Base-by-base conservation (phyloP, 805 yeast species). In the Ogataea nonfermentans region DNA sequence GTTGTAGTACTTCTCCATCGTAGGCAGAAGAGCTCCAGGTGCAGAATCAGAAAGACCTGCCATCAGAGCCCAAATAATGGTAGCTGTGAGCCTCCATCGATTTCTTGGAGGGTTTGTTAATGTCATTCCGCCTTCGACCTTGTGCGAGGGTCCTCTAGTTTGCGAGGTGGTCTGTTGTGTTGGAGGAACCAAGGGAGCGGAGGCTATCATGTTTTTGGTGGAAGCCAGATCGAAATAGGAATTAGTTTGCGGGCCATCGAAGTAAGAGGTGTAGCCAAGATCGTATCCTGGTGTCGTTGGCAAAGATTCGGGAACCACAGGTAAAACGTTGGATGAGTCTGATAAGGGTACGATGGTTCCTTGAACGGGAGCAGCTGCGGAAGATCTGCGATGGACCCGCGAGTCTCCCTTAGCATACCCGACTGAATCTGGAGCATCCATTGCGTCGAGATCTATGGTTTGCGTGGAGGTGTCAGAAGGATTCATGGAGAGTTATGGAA, bases 21-120 rank as follows among this genome's bases (percentile, higher is more conserved):
- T 59, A 5, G 81, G 81, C 36, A 79, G 57, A n/a, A 79, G 56
- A 0, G 82, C 79, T 43, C 84, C 84, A 1, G 79, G 74, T 10
- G 78, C 75, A 41, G 79, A 79, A 51, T 79, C 84, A 19, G 69
- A 53, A 47, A 74, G 55, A 1, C 82, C 82, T 9, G 55, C 47
- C 2, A 65, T 47, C 29, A 71, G 56, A 8, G 59, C 55, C 74
- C 76, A 75, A 4, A 56, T 4, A 23, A 71, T 58, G 9, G 65
- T 53, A 8, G 75, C 60, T 9, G 65, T 37, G 4, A 74, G 55
- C 40, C 82, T 57, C 62, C 66, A 67, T 12, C 42, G 29, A 47
- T 73, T 76, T 37, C 48, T 59, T 6, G 73, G 66, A 2, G 80
- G 78, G 44, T 68, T 65, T 6, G 44, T 37, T 9, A 70, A 37